These are phyloP conservation scores for Gastrolobium villosum DNA, from an alignment of 306 rosid genomes.

Conservation along the genomic window DNA sequence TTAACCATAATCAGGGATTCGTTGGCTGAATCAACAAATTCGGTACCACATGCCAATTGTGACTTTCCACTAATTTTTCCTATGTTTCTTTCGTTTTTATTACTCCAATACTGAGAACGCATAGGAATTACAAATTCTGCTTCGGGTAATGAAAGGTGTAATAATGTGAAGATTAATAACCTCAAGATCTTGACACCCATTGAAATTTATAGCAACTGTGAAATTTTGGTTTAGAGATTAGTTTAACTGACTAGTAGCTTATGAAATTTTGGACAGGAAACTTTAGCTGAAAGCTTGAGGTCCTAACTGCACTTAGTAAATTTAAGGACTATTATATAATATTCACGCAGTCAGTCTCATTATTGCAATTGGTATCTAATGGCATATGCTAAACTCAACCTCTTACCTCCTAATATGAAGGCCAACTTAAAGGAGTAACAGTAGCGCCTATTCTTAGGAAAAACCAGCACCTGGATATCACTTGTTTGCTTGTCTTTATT, in stretches of 20 bases:
- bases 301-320: neutral
- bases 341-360: neutral
- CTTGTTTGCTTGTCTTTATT: neutral
- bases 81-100: neutral
- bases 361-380: neutral
- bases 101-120: slow-evolving; percentile 4
- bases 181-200: slow-evolving; percentile 7
- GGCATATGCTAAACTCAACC: slow-evolving; percentile 16
- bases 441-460: neutral
- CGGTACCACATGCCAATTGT: slow-evolving; percentile 12
- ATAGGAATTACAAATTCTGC: slow-evolving; percentile 20
- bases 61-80: slow-evolving; percentile 30
- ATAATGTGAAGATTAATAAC: slow-evolving; percentile 33
- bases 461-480: slow-evolving; percentile 17
- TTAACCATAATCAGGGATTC: slow-evolving; percentile 23
- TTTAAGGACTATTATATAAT: slow-evolving; percentile 5
- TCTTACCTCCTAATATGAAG: slow-evolving; percentile 24
- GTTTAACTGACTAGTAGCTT: slow-evolving; percentile 2
- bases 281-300: neutral
- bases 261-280: slow-evolving; percentile 11
- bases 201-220: slow-evolving; percentile 17
- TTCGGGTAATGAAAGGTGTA: slow-evolving; percentile 8
- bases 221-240: slow-evolving; percentile 13
- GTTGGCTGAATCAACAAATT: slow-evolving; percentile 9
- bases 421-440: slow-evolving; percentile 14